Evolutionary conservation across 805 yeast species (phyloP), one percentile per base, ranked within the genome.

Genomic region (Suhomyces sp.): DNA sequence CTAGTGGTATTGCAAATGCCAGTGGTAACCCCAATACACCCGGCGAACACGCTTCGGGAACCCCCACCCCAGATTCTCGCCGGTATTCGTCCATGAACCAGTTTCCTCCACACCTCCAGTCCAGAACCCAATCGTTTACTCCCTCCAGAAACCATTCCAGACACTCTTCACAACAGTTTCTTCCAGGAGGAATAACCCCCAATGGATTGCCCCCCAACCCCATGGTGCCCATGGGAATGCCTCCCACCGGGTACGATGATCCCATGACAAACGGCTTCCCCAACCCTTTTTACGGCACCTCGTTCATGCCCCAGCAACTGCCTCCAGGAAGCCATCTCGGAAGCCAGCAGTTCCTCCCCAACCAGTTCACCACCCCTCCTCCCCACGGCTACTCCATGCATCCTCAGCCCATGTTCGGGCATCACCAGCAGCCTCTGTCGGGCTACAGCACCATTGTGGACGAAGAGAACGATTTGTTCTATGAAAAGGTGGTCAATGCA

Each of bases 391-490:
- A 32, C 20, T 28, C 15, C 20, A 31, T 19, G 17, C 24, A 25
- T 13, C 19, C 25, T 8, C 31, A 22, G 21, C 19, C 35, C 14
- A n/a, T n/a, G 23, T 24, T 23, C 11, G 32, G 36, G 10, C 46
- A 34, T 19, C 33, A 38, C 38, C 29, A 41, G 13, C 36, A 35
- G 21, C 22, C 43, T 23, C 36, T 32, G 31, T 45, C 56, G 8
- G 42, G 49, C 19, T 46, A 40, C 33, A 40, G 47, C 19, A 52
- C 54, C 19, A 34, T 50, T 23, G 44, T 43, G n/a, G 57, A 49
- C 33, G 57, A 53, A 12, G 50, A 46, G 9, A 38, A 31, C 28
- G 48, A 38, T 22, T 24, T 26, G 21, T 33, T 35, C 31, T 36
- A 44, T 35, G 38, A 38, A 11, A 33, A 39, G 28, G 8, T 28